Evolutionary conservation across 495 filamentous ascomycete species (phyloP), one percentile per base, ranked within the genome.

Genomic region (Saxophila tyrrhenica): DNA sequence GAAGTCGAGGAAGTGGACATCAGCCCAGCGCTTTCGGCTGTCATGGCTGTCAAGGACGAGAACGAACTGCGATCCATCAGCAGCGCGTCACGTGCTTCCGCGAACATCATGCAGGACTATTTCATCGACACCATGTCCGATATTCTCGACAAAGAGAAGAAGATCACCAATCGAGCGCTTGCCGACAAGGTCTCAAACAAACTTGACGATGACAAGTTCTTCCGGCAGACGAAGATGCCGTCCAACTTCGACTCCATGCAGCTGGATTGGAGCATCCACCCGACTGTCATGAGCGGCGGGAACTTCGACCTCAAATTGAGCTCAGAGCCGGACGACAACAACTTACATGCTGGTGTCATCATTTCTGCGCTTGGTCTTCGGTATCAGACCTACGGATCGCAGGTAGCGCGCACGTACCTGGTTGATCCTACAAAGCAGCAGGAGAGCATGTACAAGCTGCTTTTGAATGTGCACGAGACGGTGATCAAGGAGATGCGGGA

Each of bases 61-160:
- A 83, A 85, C 57, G 92, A 99, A 69, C 72, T 98, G 76, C 89
- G 94, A 42, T 82, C 84, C 0, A 95, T 97, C 77, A 82, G 94
- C 43, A 90, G 88, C 61, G 88, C 92, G 2, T 94, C 92, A 15
- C 81, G 90, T 62, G 90, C 91, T 25, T 94, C 89, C 57, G 89
- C 90, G 55, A 89, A 87, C 41, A 73, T 96, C 32, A 87, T 97
- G 79, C 85, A 85, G 21, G 86, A 88, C 51, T 97, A 89, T 68
- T 96, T 96, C 66, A 81, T 96, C 51, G 94, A 97, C 66, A 87
- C 95, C 65, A 96, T 99, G 89, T 95, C 91, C 41, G 83, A 82
- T 55, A 80, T 96, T 48, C 78, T 99, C 53, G 92, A 99, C 59
- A 83, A 85, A 58, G 92, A 95, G 67, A 94, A 95, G 73, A 94